Evolutionary conservation across 2,329 filamentous ascomycete genomes (phyloP), one percentile per base, ranked within the genome.

Genomic region (Diplodia corticola): DNA sequence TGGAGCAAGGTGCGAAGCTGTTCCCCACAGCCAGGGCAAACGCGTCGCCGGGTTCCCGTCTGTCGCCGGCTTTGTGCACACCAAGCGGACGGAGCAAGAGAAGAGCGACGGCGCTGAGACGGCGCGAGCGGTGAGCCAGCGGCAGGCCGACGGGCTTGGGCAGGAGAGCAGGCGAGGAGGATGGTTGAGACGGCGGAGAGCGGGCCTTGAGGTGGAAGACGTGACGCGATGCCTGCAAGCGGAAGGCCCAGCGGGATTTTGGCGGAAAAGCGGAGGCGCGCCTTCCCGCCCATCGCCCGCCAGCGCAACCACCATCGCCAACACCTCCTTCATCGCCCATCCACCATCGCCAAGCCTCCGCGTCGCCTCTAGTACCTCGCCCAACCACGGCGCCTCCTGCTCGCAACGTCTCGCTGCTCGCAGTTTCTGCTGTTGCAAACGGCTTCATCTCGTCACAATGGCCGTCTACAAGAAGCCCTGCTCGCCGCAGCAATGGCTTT

Each of bases 351-450:
- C 24, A 20, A 33, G n/a, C 40, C 22, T 9, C 54, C 54, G 37
- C 30, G 30, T 35, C 51, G 30, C 22, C 51, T 50, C 30, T 55
- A 55, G 35, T 15, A 20, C 26, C 13, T 35, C 40, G 28, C 57
- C 13, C 40, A 28, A 33, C 57, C 57, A 35, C 57, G 40, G 57
- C 15, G 33, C 33, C 12, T 10, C 9, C 26, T 24, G 15, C 13
- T 15, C 15, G 10, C 57, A 35, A 61, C 57, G 57, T 35, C 57
- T 61, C 5, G 57, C 57, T 46, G 57, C 57, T 17, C 57, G 57
- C 57, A 49, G 57, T 28, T 22, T 13, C 57, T 24, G 17, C 15
- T 17, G 57, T 61, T 46, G 57, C 57, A 61, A 61, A 61, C 57
- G 44, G 57, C 26, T 15, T 33, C 57, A 22, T 28, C 2, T n/a